These are phyloP conservation scores for Podaxis sp. DNA, from an alignment of 768 basidiomycete species.

Conservation along the genomic window DNA sequence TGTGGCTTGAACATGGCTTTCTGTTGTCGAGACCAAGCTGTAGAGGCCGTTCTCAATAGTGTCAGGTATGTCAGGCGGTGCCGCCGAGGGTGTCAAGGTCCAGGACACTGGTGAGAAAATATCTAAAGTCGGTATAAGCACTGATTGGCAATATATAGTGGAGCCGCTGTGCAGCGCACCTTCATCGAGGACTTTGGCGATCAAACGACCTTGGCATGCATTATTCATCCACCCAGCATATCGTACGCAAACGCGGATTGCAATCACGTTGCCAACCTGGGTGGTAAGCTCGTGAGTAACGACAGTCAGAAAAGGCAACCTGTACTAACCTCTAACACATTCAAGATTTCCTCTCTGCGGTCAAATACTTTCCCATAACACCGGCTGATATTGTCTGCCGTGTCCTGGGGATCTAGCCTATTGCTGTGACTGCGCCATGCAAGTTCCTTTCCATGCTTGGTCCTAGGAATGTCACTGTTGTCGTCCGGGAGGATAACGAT, in stretches of 20 bases:
- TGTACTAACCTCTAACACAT: conserved; percentile 20
- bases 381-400: conserved; percentile 11
- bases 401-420: conserved; percentile 19
- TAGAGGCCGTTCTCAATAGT: conserved; percentile 22
- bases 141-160: background rate
- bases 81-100: conserved; percentile 10
- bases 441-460: conserved; percentile 19
- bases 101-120: conserved; percentile 23
- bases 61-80: conserved; percentile 17
- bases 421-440: conserved; percentile 24
- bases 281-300: background rate
- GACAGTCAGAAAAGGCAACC: background rate
- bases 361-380: conserved; percentile 24
- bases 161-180: conserved; percentile 7
- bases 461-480: conserved; percentile 10
- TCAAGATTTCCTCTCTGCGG: conserved; percentile 22
- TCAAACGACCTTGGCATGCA: conserved; percentile 19
- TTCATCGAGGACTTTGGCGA: conserved; percentile 21
- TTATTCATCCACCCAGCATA: conserved; percentile 22
- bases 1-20: conserved; percentile 17
- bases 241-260: conserved; percentile 22
- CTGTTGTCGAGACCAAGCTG: conserved; percentile 19
- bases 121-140: conserved; percentile 7
- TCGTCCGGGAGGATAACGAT: conserved; percentile 18
- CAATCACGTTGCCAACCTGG: conserved; percentile 24